These are phyloP conservation scores for Aegilops speltoides DNA, from an alignment of 176 grass and related monocot species.

Conservation along the genomic window DNA sequence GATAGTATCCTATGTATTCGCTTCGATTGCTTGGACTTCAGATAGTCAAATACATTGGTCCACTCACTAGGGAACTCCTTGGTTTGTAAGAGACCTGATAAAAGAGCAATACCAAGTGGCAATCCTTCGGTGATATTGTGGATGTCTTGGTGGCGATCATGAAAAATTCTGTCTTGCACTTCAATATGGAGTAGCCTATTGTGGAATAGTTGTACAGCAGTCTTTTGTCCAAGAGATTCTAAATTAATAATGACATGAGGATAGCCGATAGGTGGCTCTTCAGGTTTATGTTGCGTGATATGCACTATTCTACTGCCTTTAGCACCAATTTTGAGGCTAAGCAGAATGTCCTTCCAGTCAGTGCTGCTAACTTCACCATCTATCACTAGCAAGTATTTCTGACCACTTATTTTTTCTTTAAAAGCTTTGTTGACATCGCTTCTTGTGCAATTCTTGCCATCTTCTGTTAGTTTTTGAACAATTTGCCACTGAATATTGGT, in stretches of 20 bases:
- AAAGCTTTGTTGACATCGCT: no score
- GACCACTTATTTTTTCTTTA: neutral
- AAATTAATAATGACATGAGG: neutral
- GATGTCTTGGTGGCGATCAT: neutral
- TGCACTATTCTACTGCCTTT: constrained; percentile 20
- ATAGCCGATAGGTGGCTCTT: neutral
- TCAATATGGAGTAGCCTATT: neutral
- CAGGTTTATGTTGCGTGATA: neutral
- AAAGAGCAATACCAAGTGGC: constrained; percentile 27
- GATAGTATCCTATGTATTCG: constrained; percentile 21
- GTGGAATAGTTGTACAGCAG: neutral
- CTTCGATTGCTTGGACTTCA: constrained; percentile 17
- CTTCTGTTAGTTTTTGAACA: no score
- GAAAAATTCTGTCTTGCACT: neutral
- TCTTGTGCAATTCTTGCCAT: no score
- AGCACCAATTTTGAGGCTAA: neutral
- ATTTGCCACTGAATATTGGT: no score
- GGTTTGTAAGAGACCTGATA: constrained; percentile 28
- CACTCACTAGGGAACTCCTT: constrained; percentile 32
- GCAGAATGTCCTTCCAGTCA: neutral
- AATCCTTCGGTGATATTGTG: neutral
- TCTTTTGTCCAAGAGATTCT: neutral
- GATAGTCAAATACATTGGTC: constrained; percentile 22
- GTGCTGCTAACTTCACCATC: constrained; percentile 21
- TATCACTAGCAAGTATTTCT: constrained; percentile 25